These are phyloP conservation scores for Combretum micranthum DNA, from an alignment of 345 rosid species.

Conservation along the genomic window DNA sequence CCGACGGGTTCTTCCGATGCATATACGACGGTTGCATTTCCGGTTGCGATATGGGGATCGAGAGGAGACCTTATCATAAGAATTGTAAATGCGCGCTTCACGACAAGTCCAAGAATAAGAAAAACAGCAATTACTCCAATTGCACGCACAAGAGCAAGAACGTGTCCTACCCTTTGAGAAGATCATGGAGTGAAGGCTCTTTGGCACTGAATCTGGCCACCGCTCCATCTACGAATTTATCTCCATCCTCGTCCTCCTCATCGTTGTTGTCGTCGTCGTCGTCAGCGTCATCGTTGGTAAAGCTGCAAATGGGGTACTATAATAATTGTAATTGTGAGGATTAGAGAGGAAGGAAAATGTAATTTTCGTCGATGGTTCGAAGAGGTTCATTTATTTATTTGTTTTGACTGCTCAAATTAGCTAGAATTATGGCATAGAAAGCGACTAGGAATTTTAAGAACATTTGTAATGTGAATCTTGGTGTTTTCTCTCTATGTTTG, in stretches of 20 bases:
- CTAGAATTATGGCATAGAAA: no score
- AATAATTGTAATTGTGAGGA: no score
- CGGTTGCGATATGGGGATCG: constrained; percentile 21
- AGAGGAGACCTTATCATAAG: constrained; percentile 34
- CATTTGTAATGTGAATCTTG: no score
- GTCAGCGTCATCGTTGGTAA: no score
- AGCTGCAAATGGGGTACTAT: no score
- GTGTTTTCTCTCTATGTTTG: no score
- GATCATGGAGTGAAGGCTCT: constrained; percentile 34
- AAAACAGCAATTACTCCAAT: background rate
- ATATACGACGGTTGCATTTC: constrained; percentile 24
- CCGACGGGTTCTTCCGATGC: constrained; percentile 26
- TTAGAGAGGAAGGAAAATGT: no score
- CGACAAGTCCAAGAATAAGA: constrained; percentile 6
- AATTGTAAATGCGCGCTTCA: constrained; percentile 36
- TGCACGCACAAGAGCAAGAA: constrained; percentile 9
- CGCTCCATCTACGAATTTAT: constrained; percentile 20
- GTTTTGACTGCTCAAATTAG: no score
- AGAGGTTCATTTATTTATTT: no score
- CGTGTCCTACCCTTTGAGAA: constrained; percentile 25
- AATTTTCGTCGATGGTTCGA: no score
- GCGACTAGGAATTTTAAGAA: no score
- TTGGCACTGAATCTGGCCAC: constrained; percentile 16
- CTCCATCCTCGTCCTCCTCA: constrained; percentile 7
- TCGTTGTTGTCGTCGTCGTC: no score